A percentile compares a stretch with the other conserved stretches of the same genome.
Evolutionary conservation across 148 eudicot genomes (phyloP).

Genomic region (Amaranthus hypochondriacus): DNA sequence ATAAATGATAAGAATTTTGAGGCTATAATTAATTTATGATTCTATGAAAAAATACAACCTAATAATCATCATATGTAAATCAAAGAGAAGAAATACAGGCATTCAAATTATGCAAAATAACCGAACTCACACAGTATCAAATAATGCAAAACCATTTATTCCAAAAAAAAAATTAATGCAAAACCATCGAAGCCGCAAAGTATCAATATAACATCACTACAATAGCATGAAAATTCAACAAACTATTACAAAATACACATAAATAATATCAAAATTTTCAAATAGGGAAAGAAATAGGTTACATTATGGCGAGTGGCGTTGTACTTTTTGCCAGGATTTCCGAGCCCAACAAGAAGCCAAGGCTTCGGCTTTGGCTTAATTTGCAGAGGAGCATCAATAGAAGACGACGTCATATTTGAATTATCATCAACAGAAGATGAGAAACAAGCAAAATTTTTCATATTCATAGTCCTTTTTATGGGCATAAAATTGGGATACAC

Average conservation of each 20-base stretch:
- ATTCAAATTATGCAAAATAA: neutral
- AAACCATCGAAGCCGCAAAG: neutral
- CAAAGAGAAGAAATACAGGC: neutral
- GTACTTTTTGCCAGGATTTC: constrained; percentile 8
- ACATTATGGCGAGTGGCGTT: constrained; percentile 4
- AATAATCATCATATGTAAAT: too few species aligned
- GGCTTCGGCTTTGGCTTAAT: constrained; percentile 2
- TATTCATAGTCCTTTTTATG: neutral
- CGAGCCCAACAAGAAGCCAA: constrained; percentile 8
- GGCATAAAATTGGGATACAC: too few species aligned
- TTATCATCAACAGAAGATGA: neutral
- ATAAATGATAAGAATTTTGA: too few species aligned
- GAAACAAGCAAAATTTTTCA: constrained; percentile 9
- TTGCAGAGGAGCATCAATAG: neutral
- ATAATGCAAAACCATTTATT: neutral
- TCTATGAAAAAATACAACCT: too few species aligned
- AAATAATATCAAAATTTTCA: neutral
- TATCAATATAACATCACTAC: neutral
- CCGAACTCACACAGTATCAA: neutral
- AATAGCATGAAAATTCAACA: neutral
- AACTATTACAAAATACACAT: neutral
- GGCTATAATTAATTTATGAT: too few species aligned
- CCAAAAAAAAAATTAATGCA: neutral
- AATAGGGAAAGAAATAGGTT: neutral
- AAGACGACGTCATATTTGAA: neutral